Base-by-base conservation (phyloP, 371 early-diverging fungal species). In the Rhizopus microsporus region DNA sequence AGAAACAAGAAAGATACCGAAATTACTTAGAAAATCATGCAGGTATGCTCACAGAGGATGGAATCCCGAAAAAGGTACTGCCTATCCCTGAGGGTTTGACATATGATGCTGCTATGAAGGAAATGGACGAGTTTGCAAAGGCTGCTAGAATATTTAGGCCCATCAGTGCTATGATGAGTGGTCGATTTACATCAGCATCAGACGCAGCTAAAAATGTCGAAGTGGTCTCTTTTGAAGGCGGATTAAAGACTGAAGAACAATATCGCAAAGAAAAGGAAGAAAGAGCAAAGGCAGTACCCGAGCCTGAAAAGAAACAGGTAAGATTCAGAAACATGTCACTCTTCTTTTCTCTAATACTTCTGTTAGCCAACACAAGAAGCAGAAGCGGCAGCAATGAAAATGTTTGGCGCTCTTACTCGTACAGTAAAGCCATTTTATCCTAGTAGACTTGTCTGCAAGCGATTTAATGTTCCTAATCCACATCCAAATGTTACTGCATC, bases 81-180 rank as follows among this genome's bases (percentile, higher is more conserved):
- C 70, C 73, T 32, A 69, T 80, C 0, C 80, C 80, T 0, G 75
- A 82, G 57, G 86, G 82, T 0, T 57, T 82, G 39, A 70, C 84
- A 0, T 72, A 65, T 33, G 80, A 84, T 39, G 78, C 84, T 15
- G 82, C 72, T 44, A 76, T 69, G 57, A 88, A 89, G 51, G 94
- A 93, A 58, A 35, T 86, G 50, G 77, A 78, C 34, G 94, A 95
- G 57, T 95, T 95, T 77, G 76, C 82, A 10, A 86, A 91, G 60
- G 88, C 95, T 1, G 93, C 94, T 2, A 76, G 84, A 31, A 89
- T 95, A 33, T 95, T 87, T 68, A 78, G 86, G 47, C 94, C 93
- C 0, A 68, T 93, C 43, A 80, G 89, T 15, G 69, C 68, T 15
- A 81, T 88, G 75, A 93, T 95, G 88, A 86, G 92, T 9, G 83